Base-by-base conservation (phyloP, 768 basidiomycete species). In the Termitomyces sp. region DNA sequence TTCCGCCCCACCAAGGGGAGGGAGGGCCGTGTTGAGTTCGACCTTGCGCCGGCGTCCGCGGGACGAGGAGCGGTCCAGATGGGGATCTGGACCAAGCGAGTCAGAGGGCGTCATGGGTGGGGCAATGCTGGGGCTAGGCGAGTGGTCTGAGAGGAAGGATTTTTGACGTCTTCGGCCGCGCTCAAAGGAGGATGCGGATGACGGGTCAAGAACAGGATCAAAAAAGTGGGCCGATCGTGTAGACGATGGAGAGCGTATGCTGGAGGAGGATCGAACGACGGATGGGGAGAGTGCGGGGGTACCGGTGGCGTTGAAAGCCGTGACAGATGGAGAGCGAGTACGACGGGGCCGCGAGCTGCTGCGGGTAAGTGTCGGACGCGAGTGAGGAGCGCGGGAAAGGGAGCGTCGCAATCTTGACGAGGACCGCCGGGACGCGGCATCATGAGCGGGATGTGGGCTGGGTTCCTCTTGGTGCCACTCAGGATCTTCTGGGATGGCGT, bases 331-430 rank as follows among this genome's bases (percentile, higher is more conserved):
- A 7, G 69, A 68, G 2, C 61, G 58, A 8, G 65, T 66, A 39
- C 66, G 74, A 2, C 74, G 68, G 14, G 67, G 72, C 40, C 77
- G 71, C 10, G 80, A 82, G 14, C 70, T 65, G 59, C 78, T 78
- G 36, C 79, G 74, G 42, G 77, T 75, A 13, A 67, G 63, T 33
- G 58, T 62, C n/a, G 75, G 74, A 42, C 75, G 68, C 6, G 71
- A 68, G 67, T 8, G 78, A 74, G 82, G 82, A 2, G 77, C 74
- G n/a, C 82, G 72, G 13, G 82, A 85, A 32, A 78, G 67, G 4
- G 84, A 83, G 32, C 82, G 76, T 55, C 76, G 69, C 2, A 71
- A 69, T 22, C 76, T 72, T 5, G 80, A 82, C 14, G 69, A 66
- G 34, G 76, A 77, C 32, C 74, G 72, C 16, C 76, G 69, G 4